A percentile compares a stretch with the other conserved stretches of the same genome.
These are phyloP conservation scores for Orobanche coerulescens DNA, from an alignment of 257 asterid genomes.

Conservation along the genomic window DNA sequence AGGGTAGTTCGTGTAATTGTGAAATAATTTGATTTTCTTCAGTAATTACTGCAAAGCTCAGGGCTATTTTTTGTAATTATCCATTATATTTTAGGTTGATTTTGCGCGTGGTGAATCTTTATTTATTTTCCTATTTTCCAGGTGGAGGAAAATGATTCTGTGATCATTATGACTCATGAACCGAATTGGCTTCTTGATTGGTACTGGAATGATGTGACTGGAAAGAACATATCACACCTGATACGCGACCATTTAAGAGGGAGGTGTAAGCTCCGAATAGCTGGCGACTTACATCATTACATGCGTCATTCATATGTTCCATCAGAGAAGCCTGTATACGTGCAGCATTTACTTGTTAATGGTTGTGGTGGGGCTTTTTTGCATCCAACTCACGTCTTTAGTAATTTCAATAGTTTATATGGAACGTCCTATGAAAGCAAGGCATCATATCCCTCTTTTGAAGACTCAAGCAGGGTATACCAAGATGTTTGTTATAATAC, in stretches of 20 bases:
- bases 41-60: too few species aligned
- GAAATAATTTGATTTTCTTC: too few species aligned
- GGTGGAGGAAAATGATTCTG: constrained; percentile 77
- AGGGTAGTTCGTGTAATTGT: too few species aligned
- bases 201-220: constrained; percentile 75
- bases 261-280: constrained; percentile 84
- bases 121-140: constrained; percentile 26
- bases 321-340: constrained; percentile 68
- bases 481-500: not conserved
- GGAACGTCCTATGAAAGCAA: constrained; percentile 73
- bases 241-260: constrained; percentile 78
- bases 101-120: not conserved
- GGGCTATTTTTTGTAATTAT: too few species aligned
- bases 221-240: constrained; percentile 67
- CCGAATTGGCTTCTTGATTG: constrained; percentile 98
- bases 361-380: constrained; percentile 99
- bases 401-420: constrained; percentile 48
- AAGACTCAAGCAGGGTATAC: constrained; percentile 94
- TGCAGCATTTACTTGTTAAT: constrained; percentile 89
- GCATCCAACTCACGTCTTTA: constrained; percentile 97
- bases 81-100: not conserved
- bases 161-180: constrained; percentile 95
- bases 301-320: constrained; percentile 88
- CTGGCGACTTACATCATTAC: constrained; percentile 97
- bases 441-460: constrained; percentile 86